Conservation (phyloP, 2,329 filamentous ascomycete genomes). For the Phyllosticta citrichinensis region DNA sequence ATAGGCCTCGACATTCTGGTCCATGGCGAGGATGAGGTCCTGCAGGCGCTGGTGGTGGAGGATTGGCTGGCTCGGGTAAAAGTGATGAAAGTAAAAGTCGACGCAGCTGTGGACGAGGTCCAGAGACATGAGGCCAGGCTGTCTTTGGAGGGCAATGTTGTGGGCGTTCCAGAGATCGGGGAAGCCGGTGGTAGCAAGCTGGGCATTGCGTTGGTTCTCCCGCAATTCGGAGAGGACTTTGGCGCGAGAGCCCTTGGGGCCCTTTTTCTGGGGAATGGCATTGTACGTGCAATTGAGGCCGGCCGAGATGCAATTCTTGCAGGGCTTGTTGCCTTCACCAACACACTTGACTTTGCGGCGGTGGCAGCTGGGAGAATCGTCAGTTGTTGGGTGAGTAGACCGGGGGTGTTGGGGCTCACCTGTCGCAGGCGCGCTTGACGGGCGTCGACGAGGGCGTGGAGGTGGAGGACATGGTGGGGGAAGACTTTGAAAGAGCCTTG, state of each 20-base stretch:
- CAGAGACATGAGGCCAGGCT: constrained; percentile 39
- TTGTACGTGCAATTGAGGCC: constrained; percentile 54
- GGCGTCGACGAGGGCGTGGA: constrained; percentile 22
- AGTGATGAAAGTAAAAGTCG: constrained; percentile 51
- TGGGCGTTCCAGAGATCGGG: constrained; percentile 31
- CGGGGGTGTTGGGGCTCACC: constrained; percentile 19
- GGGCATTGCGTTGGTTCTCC: constrained; percentile 38
- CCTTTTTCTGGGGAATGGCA: constrained; percentile 54
- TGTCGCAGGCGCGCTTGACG: constrained; percentile 34
- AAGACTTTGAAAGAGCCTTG: constrained; percentile 6
- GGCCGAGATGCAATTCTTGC: constrained; percentile 51
- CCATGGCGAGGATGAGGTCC: constrained; percentile 43
- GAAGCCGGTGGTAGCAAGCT: constrained; percentile 32
- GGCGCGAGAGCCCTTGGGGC: constrained; percentile 52
- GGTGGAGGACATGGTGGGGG: constrained; percentile 10
- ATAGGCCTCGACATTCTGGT: constrained; percentile 45
- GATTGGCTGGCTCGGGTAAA: constrained; percentile 56
- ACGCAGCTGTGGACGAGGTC: constrained; percentile 44
- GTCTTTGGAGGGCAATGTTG: constrained; percentile 33
- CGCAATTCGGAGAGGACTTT: constrained; percentile 54
- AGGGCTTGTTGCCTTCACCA: constrained; percentile 41
- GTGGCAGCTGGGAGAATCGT: constrained; percentile 30
- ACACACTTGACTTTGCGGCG: constrained; percentile 43
- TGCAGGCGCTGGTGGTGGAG: constrained; percentile 43
- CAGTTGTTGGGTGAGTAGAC: background rate